phyloP scores from a whole-genome alignment of 306 rosid species.

The Hippophae gyantsensis region DNA sequence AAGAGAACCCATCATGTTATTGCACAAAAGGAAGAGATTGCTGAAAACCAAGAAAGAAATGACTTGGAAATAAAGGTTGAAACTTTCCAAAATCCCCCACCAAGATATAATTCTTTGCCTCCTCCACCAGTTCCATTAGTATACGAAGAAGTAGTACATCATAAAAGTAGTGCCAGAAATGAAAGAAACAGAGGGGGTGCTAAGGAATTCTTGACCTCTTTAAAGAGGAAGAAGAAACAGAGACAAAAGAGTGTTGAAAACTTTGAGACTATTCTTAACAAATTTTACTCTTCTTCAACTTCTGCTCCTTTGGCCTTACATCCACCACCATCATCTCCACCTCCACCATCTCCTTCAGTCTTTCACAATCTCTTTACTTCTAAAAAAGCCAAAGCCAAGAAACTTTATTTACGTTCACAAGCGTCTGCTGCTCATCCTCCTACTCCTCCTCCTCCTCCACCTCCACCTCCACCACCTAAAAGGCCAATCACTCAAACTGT shows the following conservation, averaged over 20 bases:
- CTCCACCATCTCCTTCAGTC: slow-evolving; percentile 36
- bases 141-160: slow-evolving; percentile 16
- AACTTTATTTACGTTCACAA: slow-evolving; percentile 16
- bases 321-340: slow-evolving; percentile 26
- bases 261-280: slow-evolving; percentile 28
- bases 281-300: slow-evolving; percentile 16
- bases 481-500: not conserved
- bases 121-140: slow-evolving; percentile 9
- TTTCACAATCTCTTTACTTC: slow-evolving; percentile 37
- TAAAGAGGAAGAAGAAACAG: slow-evolving; percentile 42
- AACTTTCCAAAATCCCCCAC: slow-evolving; percentile 9
- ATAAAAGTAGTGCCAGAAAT: slow-evolving; percentile 20
- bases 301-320: slow-evolving; percentile 17
- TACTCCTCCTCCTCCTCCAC: slow-evolving; percentile 9
- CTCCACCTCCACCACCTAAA: slow-evolving; percentile 6
- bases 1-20: slow-evolving; percentile 27
- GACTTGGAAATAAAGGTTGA: not conserved
- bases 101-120: slow-evolving; percentile 8
- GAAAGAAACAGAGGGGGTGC: slow-evolving; percentile 40
- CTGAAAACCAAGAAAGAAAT: not conserved
- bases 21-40: slow-evolving; percentile 5
- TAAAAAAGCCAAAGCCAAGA: slow-evolving; percentile 44
- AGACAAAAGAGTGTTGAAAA: slow-evolving; percentile 53
- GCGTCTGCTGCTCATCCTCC: slow-evolving; percentile 12
- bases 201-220: slow-evolving; percentile 40